Evolutionary conservation across 2,329 filamentous ascomycete genomes (phyloP), one percentile per base, ranked within the genome.

Genomic region (Parastagonospora nodorum): DNA sequence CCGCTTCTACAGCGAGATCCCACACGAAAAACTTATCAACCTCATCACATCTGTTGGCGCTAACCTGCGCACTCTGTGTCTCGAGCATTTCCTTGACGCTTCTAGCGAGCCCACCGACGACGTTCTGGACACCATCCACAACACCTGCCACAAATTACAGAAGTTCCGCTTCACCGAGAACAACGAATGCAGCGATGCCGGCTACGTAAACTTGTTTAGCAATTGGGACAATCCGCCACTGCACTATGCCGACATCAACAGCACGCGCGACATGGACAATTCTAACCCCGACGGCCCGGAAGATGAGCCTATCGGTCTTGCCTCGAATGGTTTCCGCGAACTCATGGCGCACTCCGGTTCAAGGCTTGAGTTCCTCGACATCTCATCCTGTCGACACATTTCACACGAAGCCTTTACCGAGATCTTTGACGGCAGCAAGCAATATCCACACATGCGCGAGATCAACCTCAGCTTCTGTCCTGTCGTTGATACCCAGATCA

Each of bases 301-400:
- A 48, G 80, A 82, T 19, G 64, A 63, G 14, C 73, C 82, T 7
- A 76, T 93, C 38, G 93, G 92, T 1, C 80, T 97, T 29, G 90
- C 88, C 45, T 88, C 86, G 0, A 75, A 82, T 5, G 92, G 89
- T 0, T 93, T 97, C 75, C 78, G 82, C 57, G 89, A 90, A 0
- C 75, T 97, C 37, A 96, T 97, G 90, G 76, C 78, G 0, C 93
- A 97, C 68, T 96, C 92, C 0, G 89, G 90, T 4, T 68, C 75
- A 1, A 78, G 75, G 9, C 74, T 97, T 2, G 80, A 81, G 51
- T 77, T 82, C 35, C 78, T 97, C 30, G 89, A 95, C 66, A 78
- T 97, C n/a, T 84, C 90, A 11, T 89, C 88, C 0, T 96, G 91
- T 67, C 87, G 93, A 2, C 88, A 96, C 69, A 92, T 97, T 56